Base-by-base conservation (phyloP, 768 basidiomycete genomes). In the Lentinula aciculospora region DNA sequence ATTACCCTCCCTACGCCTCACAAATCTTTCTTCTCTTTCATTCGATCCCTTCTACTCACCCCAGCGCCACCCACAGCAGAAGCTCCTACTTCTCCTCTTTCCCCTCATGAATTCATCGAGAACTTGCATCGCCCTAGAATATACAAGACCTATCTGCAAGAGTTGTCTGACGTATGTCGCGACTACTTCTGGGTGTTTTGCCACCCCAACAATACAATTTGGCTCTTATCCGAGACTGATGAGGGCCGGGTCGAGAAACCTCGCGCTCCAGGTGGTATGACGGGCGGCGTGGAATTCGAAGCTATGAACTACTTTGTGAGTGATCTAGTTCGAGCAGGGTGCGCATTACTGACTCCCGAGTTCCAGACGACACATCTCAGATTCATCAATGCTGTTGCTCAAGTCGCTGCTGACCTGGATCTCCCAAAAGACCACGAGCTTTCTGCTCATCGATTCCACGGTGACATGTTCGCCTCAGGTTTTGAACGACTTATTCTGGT, bases 161-260 rank as follows among this genome's bases (percentile, higher is more conserved):
- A 94, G 69, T 74, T 99, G 45, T 87, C 85, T 5, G 95, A 98
- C 65, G 78, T 94, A 3, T 95, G 95, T 68, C 75, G 94, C 23
- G 97, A 99, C 68, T 93, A 92, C 72, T 93, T 92, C 71, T 95
- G 94, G 94, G 88, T 97, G 39, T 96, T 98, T 73, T 98, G 96
- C 68, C 97, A 99, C 67, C 89, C 89, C 2, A 88, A 87, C 67
- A 99, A 98, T 64, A 85, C 86, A 0, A 85, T 98, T 51, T 98
- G 96, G 96, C 77, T 85, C 19, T 73, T 97, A 19, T 70, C 78
- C 7, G 89, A 96, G 63, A 88, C 91, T 2, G 92, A 98, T 67
- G 88, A 93, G 67, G 81, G 74, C 2, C 82, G 83, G 59, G 92
- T 93, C 3, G 95, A 97, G 72, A 89, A 86, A 66, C 94, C 94